These are phyloP conservation scores for Lactarius tabidus DNA, from an alignment of 768 basidiomycete genomes.

Conservation along the genomic window DNA sequence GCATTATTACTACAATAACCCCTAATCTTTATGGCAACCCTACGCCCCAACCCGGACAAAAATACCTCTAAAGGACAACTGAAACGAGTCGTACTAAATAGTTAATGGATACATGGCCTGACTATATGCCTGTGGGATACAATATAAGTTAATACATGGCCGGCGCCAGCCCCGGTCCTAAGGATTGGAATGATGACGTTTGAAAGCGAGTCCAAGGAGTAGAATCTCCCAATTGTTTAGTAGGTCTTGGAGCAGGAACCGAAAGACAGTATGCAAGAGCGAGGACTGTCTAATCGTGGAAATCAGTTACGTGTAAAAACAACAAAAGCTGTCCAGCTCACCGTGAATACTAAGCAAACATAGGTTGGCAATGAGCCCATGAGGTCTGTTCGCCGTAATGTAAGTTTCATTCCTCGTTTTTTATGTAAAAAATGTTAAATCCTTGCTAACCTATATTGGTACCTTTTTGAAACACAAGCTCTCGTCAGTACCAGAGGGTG, in stretches of 20 bases:
- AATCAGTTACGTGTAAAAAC: background rate
- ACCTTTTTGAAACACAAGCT: background rate
- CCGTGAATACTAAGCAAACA: constrained; percentile 15
- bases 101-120: background rate
- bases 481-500: background rate
- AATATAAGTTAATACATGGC: background rate
- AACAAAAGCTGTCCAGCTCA: background rate
- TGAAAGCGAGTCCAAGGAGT: background rate
- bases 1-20: background rate
- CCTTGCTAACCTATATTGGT: constrained; percentile 15
- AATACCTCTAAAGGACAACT: background rate
- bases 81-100: background rate
- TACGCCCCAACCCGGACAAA: background rate
- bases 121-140: background rate
- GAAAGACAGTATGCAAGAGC: constrained; percentile 12
- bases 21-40: background rate
- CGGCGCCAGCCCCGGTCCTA: background rate
- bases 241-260: background rate
- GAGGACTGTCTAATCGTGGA: background rate
- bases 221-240: background rate
- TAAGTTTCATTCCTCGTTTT: background rate
- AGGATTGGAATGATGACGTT: no score
- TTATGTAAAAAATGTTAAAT: background rate
- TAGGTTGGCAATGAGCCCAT: constrained; percentile 19
- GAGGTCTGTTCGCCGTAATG: background rate